Evolutionary conservation across 1,284 basidiomycete genomes (phyloP).

Genomic region (Apiotrichum domesticum): DNA sequence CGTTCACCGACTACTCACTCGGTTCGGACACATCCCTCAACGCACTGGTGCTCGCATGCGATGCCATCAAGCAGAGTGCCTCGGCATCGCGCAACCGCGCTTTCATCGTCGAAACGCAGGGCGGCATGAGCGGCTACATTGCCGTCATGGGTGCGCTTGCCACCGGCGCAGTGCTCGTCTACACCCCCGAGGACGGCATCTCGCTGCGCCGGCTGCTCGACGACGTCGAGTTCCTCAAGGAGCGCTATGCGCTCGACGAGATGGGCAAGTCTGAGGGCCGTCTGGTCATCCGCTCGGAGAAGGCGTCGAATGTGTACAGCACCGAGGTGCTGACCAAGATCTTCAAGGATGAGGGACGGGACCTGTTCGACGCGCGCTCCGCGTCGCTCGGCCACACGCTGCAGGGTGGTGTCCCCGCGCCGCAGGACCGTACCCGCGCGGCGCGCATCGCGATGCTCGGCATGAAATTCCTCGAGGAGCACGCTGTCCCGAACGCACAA

Average conservation of each 20-base stretch:
- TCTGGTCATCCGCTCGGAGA: constrained; percentile 87
- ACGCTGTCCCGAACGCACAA: constrained; percentile 53
- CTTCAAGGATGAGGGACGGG: constrained; percentile 82
- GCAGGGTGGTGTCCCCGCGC: constrained; percentile 91
- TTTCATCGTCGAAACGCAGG: constrained; percentile 97
- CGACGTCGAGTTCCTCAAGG: constrained; percentile 86
- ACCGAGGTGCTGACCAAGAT: constrained; percentile 91
- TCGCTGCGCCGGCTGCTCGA: constrained; percentile 69
- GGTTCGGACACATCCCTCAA: constrained; percentile 95
- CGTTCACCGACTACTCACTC: constrained; percentile 89
- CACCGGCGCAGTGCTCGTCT: constrained; percentile 83
- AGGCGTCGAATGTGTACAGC: constrained; percentile 78
- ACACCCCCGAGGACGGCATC: constrained; percentile 90
- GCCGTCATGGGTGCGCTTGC: constrained; percentile 92
- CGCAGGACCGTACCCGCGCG: constrained; percentile 85
- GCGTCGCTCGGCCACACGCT: constrained; percentile 93
- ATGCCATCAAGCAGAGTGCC: constrained; percentile 96
- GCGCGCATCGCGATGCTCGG: constrained; percentile 83
- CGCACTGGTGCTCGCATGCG: constrained; percentile 93
- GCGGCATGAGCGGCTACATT: constrained; percentile 92
- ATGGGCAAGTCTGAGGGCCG: constrained; percentile 89
- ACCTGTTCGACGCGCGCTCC: constrained; percentile 87
- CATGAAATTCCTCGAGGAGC: constrained; percentile 86
- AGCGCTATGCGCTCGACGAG: constrained; percentile 75
- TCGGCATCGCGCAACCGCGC: constrained; percentile 90